Conservation (phyloP, 2,329 filamentous ascomycete genomes). For the Stromatinia cepivora region DNA sequence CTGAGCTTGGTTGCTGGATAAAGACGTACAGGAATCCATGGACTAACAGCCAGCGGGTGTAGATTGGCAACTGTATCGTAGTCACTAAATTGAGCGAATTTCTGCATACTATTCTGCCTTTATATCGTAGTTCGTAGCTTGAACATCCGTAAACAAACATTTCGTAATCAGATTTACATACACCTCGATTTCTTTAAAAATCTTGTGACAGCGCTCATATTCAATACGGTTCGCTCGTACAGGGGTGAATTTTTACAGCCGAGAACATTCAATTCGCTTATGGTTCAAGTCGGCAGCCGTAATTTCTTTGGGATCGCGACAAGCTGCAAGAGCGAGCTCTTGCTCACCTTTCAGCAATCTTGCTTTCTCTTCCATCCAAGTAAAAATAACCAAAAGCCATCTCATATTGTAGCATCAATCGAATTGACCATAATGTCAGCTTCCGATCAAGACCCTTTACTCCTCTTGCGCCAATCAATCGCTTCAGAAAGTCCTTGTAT, state of each 20-base stretch:
- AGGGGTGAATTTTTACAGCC: conserved; percentile 5
- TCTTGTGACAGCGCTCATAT: neutral
- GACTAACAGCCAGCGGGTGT: too few species aligned
- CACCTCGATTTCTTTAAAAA: neutral
- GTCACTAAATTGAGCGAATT: neutral
- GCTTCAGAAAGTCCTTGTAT: conserved; percentile 67
- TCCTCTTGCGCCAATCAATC: conserved; percentile 82
- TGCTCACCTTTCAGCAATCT: conserved; percentile 19
- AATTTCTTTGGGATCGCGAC: conserved; percentile 23
- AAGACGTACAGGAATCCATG: neutral
- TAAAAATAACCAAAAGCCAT: neutral
- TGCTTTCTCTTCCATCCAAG: neutral
- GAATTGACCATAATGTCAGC: conserved; percentile 45
- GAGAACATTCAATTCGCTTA: conserved; percentile 39
- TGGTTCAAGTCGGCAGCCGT: conserved; percentile 23
- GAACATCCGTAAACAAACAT: neutral
- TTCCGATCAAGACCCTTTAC: conserved; percentile 67
- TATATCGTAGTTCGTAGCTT: neutral
- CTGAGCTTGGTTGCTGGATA: neutral
- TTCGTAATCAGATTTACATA: neutral
- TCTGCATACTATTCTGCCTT: neutral
- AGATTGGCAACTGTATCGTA: neutral
- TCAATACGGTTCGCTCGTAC: neutral
- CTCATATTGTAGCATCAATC: conserved; percentile 20
- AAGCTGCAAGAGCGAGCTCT: conserved; percentile 20